Conservation (phyloP, 1,284 basidiomycete genomes). For the Puccinia triticina region DNA sequence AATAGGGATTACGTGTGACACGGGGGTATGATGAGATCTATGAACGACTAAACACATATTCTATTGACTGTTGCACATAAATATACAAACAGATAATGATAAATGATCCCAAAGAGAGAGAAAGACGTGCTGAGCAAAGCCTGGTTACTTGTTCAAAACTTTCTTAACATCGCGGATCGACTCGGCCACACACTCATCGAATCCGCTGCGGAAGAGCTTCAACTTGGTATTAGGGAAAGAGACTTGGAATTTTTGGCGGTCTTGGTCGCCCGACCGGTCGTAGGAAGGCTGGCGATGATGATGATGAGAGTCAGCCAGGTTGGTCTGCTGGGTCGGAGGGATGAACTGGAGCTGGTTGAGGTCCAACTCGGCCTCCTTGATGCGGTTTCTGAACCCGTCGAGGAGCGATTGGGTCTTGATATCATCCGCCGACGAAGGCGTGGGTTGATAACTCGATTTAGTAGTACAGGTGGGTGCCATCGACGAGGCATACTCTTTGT, state of each 20-base stretch:
- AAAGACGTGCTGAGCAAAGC: background rate
- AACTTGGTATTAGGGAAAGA: background rate
- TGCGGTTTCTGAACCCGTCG: conserved; percentile 16
- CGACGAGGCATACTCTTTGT: background rate
- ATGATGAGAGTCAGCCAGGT: background rate
- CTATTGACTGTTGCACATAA: too few relatives aligned
- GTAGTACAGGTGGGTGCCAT: background rate
- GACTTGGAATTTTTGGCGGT: background rate
- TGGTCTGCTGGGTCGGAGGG: background rate
- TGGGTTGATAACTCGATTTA: background rate
- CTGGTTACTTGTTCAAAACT: conserved; percentile 3
- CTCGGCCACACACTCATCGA: background rate
- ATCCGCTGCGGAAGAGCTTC: background rate
- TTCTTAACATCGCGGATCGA: conserved; percentile 6
- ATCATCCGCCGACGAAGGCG: background rate
- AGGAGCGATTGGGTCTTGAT: conserved; percentile 18
- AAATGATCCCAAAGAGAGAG: background rate
- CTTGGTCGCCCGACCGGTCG: background rate
- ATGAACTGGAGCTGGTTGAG: conserved; percentile 13
- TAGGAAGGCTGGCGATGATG: background rate
- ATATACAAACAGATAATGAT: background rate
- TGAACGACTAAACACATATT: too few relatives aligned
- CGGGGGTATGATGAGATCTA: too few relatives aligned
- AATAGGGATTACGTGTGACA: too few relatives aligned
- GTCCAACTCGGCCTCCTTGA: conserved; percentile 32